These are phyloP conservation scores for Scleroderma citrinum DNA, from an alignment of 768 basidiomycete genomes.

Conservation along the genomic window DNA sequence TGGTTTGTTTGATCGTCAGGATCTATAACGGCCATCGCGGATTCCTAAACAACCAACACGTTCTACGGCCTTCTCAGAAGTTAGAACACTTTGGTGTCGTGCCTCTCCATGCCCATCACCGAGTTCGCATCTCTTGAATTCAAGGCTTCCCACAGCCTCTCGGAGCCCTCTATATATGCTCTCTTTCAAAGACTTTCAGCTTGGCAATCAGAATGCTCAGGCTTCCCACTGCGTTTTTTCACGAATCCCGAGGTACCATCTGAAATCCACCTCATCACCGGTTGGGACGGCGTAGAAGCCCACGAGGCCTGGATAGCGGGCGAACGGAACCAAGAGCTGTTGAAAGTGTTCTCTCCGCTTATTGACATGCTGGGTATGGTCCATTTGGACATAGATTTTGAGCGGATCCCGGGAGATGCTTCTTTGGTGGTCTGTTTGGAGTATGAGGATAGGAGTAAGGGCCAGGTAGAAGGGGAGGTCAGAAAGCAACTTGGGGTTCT, in stretches of 20 bases:
- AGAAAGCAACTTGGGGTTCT: not conserved
- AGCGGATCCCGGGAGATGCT: conserved; percentile 16
- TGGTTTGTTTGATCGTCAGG: too few relatives aligned
- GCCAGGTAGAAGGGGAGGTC: not conserved
- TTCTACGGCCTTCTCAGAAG: too few relatives aligned
- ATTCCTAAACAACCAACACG: too few relatives aligned
- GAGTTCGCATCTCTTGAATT: conserved; percentile 38
- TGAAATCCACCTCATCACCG: conserved; percentile 36
- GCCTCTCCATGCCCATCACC: conserved; percentile 36
- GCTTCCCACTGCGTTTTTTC: conserved; percentile 39
- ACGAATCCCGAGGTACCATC: conserved; percentile 10
- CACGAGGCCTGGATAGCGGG: conserved; percentile 40
- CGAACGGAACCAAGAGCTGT: conserved; percentile 33
- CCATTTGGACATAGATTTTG: conserved; percentile 37
- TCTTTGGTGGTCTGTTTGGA: conserved; percentile 7
- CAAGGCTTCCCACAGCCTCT: conserved; percentile 23
- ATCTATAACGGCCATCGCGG: too few relatives aligned
- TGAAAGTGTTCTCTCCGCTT: conserved; percentile 25
- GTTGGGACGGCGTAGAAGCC: conserved; percentile 37
- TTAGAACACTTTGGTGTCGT: conserved; percentile 9
- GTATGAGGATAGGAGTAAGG: not conserved
- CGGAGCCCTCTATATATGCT: conserved; percentile 22
- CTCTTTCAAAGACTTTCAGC: conserved; percentile 27
- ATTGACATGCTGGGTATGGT: conserved; percentile 31
- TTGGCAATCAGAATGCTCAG: conserved; percentile 37